Conservation (phyloP, 2,329 filamentous ascomycete species). For the Aspergillus candidus region DNA sequence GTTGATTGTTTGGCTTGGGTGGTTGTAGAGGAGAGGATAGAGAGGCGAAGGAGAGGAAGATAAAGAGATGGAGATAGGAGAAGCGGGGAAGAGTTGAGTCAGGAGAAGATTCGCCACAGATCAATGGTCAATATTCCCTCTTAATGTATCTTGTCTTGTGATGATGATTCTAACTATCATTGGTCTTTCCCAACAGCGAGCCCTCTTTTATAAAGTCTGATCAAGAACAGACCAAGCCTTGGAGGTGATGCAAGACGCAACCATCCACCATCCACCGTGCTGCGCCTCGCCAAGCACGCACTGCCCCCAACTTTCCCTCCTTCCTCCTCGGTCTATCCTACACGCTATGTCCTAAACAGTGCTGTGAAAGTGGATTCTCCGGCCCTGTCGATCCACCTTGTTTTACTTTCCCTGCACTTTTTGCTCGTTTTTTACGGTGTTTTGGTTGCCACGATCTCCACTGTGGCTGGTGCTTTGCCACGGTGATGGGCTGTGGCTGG, state of each 20-base stretch:
- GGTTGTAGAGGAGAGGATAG: not conserved
- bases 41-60: too few species aligned
- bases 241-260: too few species aligned
- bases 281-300: not conserved
- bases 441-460: slow-evolving; percentile 1
- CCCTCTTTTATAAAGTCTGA: too few species aligned
- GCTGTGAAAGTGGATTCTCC: not conserved
- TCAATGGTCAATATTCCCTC: too few species aligned
- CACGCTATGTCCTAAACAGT: not conserved
- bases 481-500: too few species aligned
- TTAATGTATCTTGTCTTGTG: too few species aligned
- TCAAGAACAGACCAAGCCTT: too few species aligned
- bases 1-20: not conserved
- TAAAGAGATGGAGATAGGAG: not conserved
- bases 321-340: not conserved
- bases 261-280: too few species aligned
- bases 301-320: not conserved
- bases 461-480: slow-evolving; percentile 1
- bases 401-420: not conserved
- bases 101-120: too few species aligned
- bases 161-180: too few species aligned
- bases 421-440: not conserved
- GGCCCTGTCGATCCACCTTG: not conserved
- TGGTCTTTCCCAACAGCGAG: too few species aligned
- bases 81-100: not conserved